Evolutionary conservation across 371 early-diverging fungal genomes (phyloP), one percentile per base, ranked within the genome.

Genomic region (Rhizopus arrhizus): DNA sequence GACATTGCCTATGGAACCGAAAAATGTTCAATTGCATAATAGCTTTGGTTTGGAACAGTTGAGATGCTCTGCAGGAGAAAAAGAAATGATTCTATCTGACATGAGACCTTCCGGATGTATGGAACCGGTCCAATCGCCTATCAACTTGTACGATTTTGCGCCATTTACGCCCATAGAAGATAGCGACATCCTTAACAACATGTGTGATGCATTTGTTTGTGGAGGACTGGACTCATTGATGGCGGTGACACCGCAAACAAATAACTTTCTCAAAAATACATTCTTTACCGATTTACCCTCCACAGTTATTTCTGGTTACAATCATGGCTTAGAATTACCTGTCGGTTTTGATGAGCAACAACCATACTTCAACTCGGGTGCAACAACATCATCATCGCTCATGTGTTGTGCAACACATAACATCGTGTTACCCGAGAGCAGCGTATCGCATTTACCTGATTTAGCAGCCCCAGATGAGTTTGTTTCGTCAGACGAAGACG

Each of bases 311-410:
- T 48, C 31, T 48, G 48, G 48, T 9, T 48, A 48, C 48, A 48
- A 48, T 48, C n/a, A 43, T 15, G 43, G n/a, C n/a, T 48, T 48
- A 28, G 48, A 48, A 7, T 29, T 48, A 29, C 10, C 48, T 48
- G 31, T 29, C 31, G 48, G 48, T n/a, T 49, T 61, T 40, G 40
- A 36, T 28, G 47, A 36, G 47, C 52, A 53, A 13, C 46, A 47
- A 8, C 35, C 50, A 22, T 55, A 47, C 57, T 47, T 55, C 41
- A 58, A 38, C 47, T 61, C 61, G 61, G 55, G 61, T 61, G 33
- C 33, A 13, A 54, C 61, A 38, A 41, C n/a, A 10, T 12, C 50
- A 29, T 40, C 50, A 29, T 40, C 61, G 49, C 31, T 41, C 42
- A 16, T 22, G 31, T 41, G 22, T 16, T 48, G 49, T 49, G 9